A percentile compares a stretch with the other conserved stretches of the same genome.
phyloP scores from a whole-genome alignment of 2,329 filamentous ascomycete species.

The Penicillium sp. region DNA sequence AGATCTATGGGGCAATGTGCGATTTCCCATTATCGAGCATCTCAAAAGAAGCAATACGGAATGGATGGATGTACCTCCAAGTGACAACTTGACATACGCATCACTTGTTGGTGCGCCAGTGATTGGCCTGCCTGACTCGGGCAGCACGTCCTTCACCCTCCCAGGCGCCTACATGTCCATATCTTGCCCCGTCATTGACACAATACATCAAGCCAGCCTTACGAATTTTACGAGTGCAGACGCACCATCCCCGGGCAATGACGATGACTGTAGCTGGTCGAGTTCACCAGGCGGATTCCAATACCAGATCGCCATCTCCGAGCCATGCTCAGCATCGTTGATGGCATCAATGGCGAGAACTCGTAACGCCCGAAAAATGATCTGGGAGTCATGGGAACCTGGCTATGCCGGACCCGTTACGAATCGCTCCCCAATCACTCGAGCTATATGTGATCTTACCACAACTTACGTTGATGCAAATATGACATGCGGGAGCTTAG shows the following conservation, averaged over 20 bases:
- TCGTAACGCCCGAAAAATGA: not conserved
- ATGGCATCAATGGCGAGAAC: not conserved
- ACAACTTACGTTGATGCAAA: conserved; percentile 1
- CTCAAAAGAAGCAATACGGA: not conserved
- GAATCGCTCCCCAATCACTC: not conserved
- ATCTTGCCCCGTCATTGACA: not conserved
- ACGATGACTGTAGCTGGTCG: not conserved
- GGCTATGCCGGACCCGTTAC: not conserved
- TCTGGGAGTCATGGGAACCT: not conserved
- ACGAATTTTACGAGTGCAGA: not conserved
- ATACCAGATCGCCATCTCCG: not conserved
- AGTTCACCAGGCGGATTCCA: not conserved
- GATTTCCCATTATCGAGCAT: not conserved
- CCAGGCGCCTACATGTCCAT: not conserved
- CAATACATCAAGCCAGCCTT: not conserved
- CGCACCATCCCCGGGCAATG: not conserved
- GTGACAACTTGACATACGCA: not conserved
- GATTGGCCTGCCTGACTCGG: not conserved
- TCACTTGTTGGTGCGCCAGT: not conserved
- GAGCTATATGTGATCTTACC: not conserved
- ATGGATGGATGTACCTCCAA: not conserved
- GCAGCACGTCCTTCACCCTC: conserved; percentile 3
- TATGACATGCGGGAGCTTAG: not conserved
- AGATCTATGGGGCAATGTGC: conserved; percentile 4
- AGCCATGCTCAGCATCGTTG: not conserved